A percentile compares a stretch with the other conserved stretches of the same genome.
These are phyloP conservation scores for Ophiobolus disseminans DNA, from an alignment of 2,329 filamentous ascomycete species.

Conservation along the genomic window DNA sequence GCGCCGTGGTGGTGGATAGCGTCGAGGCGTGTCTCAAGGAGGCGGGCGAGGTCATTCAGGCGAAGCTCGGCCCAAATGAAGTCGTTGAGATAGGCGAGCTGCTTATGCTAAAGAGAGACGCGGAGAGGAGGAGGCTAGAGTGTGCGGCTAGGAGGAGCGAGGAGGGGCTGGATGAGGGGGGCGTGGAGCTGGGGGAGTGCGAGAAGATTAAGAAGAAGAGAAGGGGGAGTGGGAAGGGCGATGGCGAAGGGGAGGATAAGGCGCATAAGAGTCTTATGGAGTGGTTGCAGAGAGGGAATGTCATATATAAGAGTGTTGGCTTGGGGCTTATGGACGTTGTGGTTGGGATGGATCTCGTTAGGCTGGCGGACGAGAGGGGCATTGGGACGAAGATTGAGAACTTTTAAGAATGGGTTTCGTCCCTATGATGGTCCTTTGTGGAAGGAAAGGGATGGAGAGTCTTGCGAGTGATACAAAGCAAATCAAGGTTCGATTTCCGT, in stretches of 20 bases:
- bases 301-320: conserved; percentile 74
- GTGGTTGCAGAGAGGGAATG: conserved; percentile 69
- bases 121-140: conserved; percentile 46
- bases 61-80: conserved; percentile 73
- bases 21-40: conserved; percentile 81
- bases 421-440: no score
- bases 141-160: conserved; percentile 42
- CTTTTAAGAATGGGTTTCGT: conserved; percentile 45
- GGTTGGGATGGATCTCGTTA: conserved; percentile 65
- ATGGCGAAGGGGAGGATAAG: conserved; percentile 36
- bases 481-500: no score
- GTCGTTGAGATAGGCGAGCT: conserved; percentile 89
- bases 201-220: conserved; percentile 75
- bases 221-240: conserved; percentile 28
- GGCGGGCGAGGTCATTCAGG: conserved; percentile 85
- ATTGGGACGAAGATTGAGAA: conserved; percentile 63
- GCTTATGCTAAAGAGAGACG: conserved; percentile 66
- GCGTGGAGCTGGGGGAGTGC: conserved; percentile 72
- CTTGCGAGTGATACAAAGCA: no score
- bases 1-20: conserved; percentile 70
- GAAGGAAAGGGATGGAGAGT: background rate
- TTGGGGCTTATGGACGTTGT: conserved; percentile 73
- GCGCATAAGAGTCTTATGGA: conserved; percentile 56
- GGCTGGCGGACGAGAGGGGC: conserved; percentile 61
- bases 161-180: conserved; percentile 67